phyloP scores from a whole-genome alignment of 192 early-diverging fungal species.

The Haplosporangium gracile region DNA sequence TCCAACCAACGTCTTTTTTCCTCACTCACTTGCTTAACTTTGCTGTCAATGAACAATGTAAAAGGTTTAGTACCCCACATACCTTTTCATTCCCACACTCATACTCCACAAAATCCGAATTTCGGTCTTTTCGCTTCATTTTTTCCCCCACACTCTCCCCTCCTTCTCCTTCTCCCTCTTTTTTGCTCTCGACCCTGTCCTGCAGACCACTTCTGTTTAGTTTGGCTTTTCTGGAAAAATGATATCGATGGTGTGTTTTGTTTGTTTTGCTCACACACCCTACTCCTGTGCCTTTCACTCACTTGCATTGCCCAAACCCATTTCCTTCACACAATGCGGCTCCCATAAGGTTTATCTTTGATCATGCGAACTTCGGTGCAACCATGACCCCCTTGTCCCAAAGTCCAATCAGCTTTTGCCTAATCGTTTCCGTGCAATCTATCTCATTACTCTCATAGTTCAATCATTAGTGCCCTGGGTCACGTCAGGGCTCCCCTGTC shows the following conservation, averaged over 20 bases:
- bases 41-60: not conserved
- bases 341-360: conserved; percentile 9
- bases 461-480: not conserved
- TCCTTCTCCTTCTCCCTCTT: not conserved
- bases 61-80: not conserved
- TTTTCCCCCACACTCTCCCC: not conserved
- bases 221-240: not conserved
- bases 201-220: conserved; percentile 1
- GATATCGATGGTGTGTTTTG: not conserved
- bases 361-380: conserved; percentile 31
- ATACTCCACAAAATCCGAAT: conserved; percentile 2
- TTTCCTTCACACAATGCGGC: not conserved
- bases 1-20: too few species aligned
- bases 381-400: not conserved
- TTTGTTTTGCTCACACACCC: not conserved
- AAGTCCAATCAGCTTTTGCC: not conserved
- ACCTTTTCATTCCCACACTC: not conserved
- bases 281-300: not conserved
- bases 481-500: not conserved
- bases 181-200: not conserved
- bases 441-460: not conserved
- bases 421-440: not conserved
- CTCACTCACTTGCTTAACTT: not conserved
- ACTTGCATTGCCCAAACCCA: not conserved
- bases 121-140: not conserved